Base-by-base conservation (phyloP, 345 rosid genomes). In the Bruguiera gymnorhiza region DNA sequence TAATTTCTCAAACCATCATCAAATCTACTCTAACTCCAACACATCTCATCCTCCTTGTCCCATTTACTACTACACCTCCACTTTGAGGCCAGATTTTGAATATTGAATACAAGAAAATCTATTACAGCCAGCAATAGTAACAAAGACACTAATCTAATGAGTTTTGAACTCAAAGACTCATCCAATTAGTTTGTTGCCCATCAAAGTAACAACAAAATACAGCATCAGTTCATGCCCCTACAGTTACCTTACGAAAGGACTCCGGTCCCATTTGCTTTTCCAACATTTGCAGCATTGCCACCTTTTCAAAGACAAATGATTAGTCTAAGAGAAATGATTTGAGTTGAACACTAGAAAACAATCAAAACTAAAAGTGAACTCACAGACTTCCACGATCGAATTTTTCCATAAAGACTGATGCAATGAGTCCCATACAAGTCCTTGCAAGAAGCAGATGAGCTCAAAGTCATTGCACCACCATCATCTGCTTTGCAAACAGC, bases 251-350 rank as follows among this genome's bases (percentile, higher is more conserved):
- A 48, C 92, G 86, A 77, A 95, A 95, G 68, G 86, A 88, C 74
- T 95, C 97, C 1, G 99, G 93, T 62, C 99, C 99, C 99, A 95
- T 92, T 81, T 95, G 99, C 86, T 95, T 95, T 83, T 95, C 99
- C 84, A 95, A 71, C 96, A 95, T 89, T 82, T 95, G 97, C 79
- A 95, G 88, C 73, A 89, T 85, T 61, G 99, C 93, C 66, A 91
- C 99, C 99, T 95, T 73, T 54, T 62, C 56, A 30, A 63, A 70
- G 66, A 9, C 57, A 71, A 74, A 24, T 29, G 64, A 59, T 70
- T 62, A 77, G 62, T 55, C 68, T 58, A 65, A 39, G 69, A 58
- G 36, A 67, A 43, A 65, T 43, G 18, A 58, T 27, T 27, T 37
- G 54, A 50, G 65, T 55, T 36, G 5, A 6, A 36, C 54, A 37